Evolutionary conservation across 2,329 filamentous ascomycete genomes (phyloP).

Genomic region (Trichophyton rubrum): DNA sequence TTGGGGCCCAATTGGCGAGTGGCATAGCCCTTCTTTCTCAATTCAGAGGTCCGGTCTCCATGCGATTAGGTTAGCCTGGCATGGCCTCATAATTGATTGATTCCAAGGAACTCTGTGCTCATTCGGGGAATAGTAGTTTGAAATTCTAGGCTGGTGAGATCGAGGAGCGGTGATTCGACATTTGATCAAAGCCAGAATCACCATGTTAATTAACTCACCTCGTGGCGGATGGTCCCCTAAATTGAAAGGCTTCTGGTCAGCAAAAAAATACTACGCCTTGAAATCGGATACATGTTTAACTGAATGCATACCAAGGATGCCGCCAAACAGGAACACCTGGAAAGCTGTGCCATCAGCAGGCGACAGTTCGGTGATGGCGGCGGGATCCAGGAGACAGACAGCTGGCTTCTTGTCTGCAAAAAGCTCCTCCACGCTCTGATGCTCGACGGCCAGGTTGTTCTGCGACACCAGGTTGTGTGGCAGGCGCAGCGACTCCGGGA

Average conservation of each 20-base stretch:
- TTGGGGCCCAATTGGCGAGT: slow-evolving; percentile 78
- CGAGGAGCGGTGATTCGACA: not conserved
- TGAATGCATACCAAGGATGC: slow-evolving; percentile 62
- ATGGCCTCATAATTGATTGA: too few relatives aligned
- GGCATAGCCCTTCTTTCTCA: slow-evolving; percentile 83
- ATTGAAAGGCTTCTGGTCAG: not conserved
- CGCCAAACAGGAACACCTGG: slow-evolving; percentile 88
- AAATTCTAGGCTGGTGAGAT: not conserved
- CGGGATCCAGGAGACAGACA: slow-evolving; percentile 82
- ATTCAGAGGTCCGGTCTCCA: slow-evolving; percentile 82
- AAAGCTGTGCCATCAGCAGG: slow-evolving; percentile 74
- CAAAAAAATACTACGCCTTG: too few relatives aligned
- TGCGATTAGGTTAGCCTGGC: not conserved
- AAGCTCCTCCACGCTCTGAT: slow-evolving; percentile 67
- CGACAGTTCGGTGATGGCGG: slow-evolving; percentile 65
- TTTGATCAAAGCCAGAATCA: not conserved
- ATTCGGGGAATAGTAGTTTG: not conserved
- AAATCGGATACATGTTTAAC: not conserved
- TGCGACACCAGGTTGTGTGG: slow-evolving; percentile 48
- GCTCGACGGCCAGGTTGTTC: slow-evolving; percentile 57
- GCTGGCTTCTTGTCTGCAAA: slow-evolving; percentile 59
- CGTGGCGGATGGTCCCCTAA: slow-evolving; percentile 87
- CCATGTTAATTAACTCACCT: slow-evolving; percentile 43
- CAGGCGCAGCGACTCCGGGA: slow-evolving; percentile 53
- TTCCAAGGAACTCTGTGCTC: too few relatives aligned